Conservation (phyloP, 192 early-diverging fungal genomes). For the Coemansia sp. region DNA sequence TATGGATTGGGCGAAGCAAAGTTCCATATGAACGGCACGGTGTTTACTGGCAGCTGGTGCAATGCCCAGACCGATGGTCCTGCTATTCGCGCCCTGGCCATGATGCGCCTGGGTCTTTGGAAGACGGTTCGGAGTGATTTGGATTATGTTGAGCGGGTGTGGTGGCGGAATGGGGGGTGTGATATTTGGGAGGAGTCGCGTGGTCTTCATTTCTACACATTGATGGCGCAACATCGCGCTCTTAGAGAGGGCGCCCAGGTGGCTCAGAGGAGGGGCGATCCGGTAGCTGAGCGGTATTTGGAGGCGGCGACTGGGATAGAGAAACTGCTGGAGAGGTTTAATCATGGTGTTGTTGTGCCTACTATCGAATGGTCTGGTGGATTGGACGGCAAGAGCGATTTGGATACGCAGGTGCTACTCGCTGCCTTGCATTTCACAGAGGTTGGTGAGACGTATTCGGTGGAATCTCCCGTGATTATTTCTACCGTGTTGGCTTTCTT, state of each 20-base stretch:
- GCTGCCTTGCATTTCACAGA: slow-evolving; percentile 50
- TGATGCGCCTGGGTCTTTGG: slow-evolving; percentile 23
- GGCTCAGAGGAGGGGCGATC: slow-evolving; percentile 15
- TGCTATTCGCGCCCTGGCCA: slow-evolving; percentile 48
- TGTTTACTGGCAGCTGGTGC: slow-evolving; percentile 57
- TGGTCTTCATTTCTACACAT: slow-evolving; percentile 71
- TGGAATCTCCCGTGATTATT: slow-evolving; percentile 14
- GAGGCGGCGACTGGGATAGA: slow-evolving; percentile 34
- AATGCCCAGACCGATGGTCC: slow-evolving; percentile 71
- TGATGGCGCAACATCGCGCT: slow-evolving; percentile 60
- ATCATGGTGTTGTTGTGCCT: slow-evolving; percentile 37
- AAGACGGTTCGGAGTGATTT: slow-evolving; percentile 57
- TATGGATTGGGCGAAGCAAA: slow-evolving; percentile 66
- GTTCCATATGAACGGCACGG: slow-evolving; percentile 58
- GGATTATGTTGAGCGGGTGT: slow-evolving; percentile 59
- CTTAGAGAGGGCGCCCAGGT: slow-evolving; percentile 58
- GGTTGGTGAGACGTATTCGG: slow-evolving; percentile 19
- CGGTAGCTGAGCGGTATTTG: slow-evolving; percentile 20
- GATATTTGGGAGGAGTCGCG: slow-evolving; percentile 82
- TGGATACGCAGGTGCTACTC: slow-evolving; percentile 64
- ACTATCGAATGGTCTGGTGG: slow-evolving; percentile 49
- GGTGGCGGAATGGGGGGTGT: slow-evolving; percentile 44
- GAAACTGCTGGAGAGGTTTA: slow-evolving; percentile 35
- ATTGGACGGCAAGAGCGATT: slow-evolving; percentile 49
- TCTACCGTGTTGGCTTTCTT: slow-evolving; percentile 22